Percentiles rank a stretch among this genome's conserved stretches.
phyloP scores from a whole-genome alignment of 2,329 filamentous ascomycete species.

The Fusarium dlaminii region DNA sequence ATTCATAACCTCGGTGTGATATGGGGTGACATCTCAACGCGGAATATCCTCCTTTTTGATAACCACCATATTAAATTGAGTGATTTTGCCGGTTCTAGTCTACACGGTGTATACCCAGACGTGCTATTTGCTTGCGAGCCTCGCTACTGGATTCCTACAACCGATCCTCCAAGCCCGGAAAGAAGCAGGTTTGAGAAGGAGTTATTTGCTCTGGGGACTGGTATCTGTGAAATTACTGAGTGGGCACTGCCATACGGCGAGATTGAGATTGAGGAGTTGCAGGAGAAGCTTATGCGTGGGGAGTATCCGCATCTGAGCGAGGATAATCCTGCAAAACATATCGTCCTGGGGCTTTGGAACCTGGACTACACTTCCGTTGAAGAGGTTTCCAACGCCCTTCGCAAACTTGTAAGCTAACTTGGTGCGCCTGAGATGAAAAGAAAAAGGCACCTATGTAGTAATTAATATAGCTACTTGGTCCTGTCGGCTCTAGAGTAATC shows the following conservation, averaged over 20 bases:
- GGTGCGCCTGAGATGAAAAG: no score
- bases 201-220: not conserved
- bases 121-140: not conserved
- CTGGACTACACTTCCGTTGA: not conserved
- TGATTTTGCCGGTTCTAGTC: accelerated
- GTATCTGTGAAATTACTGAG: not conserved
- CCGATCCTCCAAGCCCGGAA: accelerated
- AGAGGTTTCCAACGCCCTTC: not conserved
- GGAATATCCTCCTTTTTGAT: not conserved
- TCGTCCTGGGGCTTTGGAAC: not conserved
- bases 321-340: not conserved
- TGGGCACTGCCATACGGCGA: not conserved
- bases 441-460: no score
- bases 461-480: no score
- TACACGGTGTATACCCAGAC: not conserved
- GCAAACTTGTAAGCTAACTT: no score
- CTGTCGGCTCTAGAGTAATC: no score
- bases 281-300: not conserved
- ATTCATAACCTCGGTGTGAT: not conserved
- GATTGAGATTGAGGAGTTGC: not conserved
- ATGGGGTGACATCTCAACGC: not conserved
- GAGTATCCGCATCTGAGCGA: not conserved
- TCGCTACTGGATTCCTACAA: not conserved
- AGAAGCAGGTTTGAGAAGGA: not conserved
- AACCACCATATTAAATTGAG: not conserved